Percentiles rank a stretch among this genome's conserved stretches.
phyloP scores from a whole-genome alignment of 257 asterid species.

The Misopates orontium region DNA sequence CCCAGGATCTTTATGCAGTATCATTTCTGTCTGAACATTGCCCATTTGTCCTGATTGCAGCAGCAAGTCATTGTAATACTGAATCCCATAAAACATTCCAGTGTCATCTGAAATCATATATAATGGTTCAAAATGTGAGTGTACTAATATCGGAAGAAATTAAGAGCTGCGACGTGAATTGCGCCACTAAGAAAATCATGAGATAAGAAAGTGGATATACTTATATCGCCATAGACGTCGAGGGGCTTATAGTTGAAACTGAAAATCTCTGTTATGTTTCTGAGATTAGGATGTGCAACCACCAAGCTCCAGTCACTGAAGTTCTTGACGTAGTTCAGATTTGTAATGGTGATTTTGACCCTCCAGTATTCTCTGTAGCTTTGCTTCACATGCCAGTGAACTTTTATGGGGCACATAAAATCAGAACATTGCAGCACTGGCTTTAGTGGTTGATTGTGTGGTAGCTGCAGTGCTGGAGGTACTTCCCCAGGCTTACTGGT shows the following conservation, averaged over 20 bases:
- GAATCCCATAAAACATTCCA: conserved; percentile 71
- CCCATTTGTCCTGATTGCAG: conserved; percentile 64
- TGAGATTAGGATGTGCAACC: conserved; percentile 70
- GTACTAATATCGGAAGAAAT: too few species aligned
- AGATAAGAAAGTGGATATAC: conserved; percentile 36
- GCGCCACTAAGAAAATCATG: neutral
- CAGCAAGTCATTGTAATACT: conserved; percentile 68
- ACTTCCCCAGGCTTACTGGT: conserved; percentile 41
- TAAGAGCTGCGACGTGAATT: neutral
- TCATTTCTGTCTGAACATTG: conserved; percentile 73
- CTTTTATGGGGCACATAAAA: conserved; percentile 77
- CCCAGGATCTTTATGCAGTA: conserved; percentile 50
- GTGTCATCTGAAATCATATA: conserved; percentile 52
- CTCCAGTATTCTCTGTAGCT: conserved; percentile 78
- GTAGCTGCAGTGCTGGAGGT: conserved; percentile 47
- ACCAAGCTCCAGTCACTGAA: conserved; percentile 77
- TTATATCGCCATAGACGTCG: conserved; percentile 50
- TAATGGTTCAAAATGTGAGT: too few species aligned
- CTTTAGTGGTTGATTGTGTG: conserved; percentile 37
- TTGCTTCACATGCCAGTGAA: conserved; percentile 78
- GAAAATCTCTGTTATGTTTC: conserved; percentile 57
- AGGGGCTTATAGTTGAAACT: conserved; percentile 85
- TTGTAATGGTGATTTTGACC: conserved; percentile 65
- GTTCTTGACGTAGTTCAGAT: conserved; percentile 53
- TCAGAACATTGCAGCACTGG: conserved; percentile 52